These are phyloP conservation scores for Ustilago tritici DNA, from an alignment of 1,284 basidiomycete genomes.

Conservation along the genomic window DNA sequence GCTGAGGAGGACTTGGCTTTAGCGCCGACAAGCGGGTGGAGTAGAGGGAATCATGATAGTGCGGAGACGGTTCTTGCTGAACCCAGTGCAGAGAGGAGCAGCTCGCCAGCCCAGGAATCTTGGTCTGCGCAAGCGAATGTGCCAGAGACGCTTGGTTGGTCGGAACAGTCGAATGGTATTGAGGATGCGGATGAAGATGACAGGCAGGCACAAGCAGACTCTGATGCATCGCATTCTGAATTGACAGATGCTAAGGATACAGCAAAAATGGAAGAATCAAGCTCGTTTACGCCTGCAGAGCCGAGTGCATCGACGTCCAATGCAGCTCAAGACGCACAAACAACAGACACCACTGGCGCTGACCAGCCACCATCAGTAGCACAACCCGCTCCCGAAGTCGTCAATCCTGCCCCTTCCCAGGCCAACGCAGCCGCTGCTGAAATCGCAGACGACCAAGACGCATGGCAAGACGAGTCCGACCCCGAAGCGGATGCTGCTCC, in stretches of 20 bases:
- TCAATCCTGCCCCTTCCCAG: not conserved
- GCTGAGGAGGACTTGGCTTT: not conserved
- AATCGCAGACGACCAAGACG: constrained; percentile 18
- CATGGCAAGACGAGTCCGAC: constrained; percentile 39
- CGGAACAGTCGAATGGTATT: not conserved
- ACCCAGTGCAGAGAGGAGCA: not conserved
- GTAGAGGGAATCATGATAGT: not conserved
- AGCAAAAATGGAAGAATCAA: not conserved
- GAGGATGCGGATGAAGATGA: not conserved
- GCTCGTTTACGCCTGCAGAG: not conserved
- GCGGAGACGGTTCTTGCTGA: not conserved
- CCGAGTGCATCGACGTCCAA: not conserved
- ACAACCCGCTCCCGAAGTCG: not conserved
- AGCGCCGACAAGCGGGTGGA: not conserved
- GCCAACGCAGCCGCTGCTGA: not conserved
- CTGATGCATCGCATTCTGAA: not conserved
- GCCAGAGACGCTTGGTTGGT: constrained; percentile 20
- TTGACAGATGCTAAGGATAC: not conserved
- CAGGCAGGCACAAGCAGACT: not conserved
- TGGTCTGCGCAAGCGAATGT: not conserved
- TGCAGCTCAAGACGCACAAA: not conserved
- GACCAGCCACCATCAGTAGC: not conserved
- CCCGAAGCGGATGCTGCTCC: not conserved
- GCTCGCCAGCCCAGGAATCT: not conserved
- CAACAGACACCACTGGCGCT: not conserved